Evolutionary conservation across 306 rosid genomes (phyloP).

Genomic region (Medicago arabica): DNA sequence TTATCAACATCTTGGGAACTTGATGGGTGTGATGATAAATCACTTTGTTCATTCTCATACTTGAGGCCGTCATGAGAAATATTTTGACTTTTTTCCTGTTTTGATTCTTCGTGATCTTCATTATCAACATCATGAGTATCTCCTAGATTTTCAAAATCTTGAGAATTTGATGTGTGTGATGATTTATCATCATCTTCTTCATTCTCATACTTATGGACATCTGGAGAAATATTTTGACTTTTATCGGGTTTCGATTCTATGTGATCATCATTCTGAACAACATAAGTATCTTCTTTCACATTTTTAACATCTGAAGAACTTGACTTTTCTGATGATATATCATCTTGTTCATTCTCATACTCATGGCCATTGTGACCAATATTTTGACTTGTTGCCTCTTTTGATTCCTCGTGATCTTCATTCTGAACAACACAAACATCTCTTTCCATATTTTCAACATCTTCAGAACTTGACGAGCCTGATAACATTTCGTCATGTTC

Average conservation of each 20-base stretch:
- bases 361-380: slow-evolving; percentile 16
- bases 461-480: slow-evolving; percentile 32
- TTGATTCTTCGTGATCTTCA: slow-evolving; percentile 37
- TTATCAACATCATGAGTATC: slow-evolving; percentile 31
- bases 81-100: slow-evolving; percentile 34
- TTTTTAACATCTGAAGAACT: slow-evolving; percentile 43
- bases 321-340: slow-evolving; percentile 3
- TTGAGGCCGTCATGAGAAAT: slow-evolving; percentile 22
- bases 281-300: slow-evolving; percentile 43
- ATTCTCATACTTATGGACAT: slow-evolving; percentile 20
- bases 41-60: slow-evolving; percentile 36
- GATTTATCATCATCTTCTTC: slow-evolving; percentile 30
- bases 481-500: slow-evolving; percentile 17
- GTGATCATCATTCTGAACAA: slow-evolving; percentile 35
- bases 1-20: slow-evolving; percentile 43
- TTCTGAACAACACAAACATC: not conserved
- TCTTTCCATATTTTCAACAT: slow-evolving; percentile 45
- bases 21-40: slow-evolving; percentile 3
- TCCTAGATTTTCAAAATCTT: slow-evolving; percentile 42
- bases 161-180: slow-evolving; percentile 35
- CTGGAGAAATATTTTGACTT: slow-evolving; percentile 20
- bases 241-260: slow-evolving; percentile 35
- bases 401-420: not conserved
- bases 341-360: slow-evolving; percentile 33
- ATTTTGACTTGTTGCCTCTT: not conserved